Evolutionary conservation across 1,284 basidiomycete species (phyloP), one percentile per base, ranked within the genome.

Genomic region (Trametes sp.): DNA sequence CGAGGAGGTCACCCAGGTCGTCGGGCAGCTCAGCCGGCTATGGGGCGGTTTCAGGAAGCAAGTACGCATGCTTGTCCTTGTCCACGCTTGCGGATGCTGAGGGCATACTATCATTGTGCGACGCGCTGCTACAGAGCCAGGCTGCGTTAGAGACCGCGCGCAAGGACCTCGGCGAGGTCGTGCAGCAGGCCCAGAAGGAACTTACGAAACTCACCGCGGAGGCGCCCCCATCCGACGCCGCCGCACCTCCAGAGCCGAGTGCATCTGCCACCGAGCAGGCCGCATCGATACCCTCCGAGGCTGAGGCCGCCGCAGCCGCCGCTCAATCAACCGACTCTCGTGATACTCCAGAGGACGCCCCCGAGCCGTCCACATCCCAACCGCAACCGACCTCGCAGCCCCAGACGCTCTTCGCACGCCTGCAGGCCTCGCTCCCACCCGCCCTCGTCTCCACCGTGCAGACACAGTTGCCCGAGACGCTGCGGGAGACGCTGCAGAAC

Each of bases 21-120:
- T 96, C 54, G 92, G 91, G 23, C 88, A 92, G 70, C 79, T 96
- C n/a, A 90, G 88, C 41, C 82, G 87, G 59, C 90, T 95, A 74
- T 97, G 94, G 94, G 94, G 94, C 51, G 91, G 92, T 19, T 91
- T 96, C 72, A 87, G 88, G 79, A 92, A 91, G 75, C 93, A 95
- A 87, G 94, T 90, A 69, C 70, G 88, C 70, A 59, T 13, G 55
- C 49, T 56, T 59, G 38, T 31, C 33, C 55, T 50, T 31, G 53
- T 53, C 29, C 50, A 41, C 53, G 24, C 6, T 16, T 46, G 49
- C 14, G 8, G 1, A 19, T 41, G 16, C 19, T 41, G 16, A 14
- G 24, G 7, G 9, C 42, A 49, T 31, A 21, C 19, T n/a, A 5
- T 14, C 29, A 41, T n/a, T n/a, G 4, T 41, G 38, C 11, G 21